Conservation (phyloP, 495 filamentous ascomycete genomes). For the Physcia stellaris region DNA sequence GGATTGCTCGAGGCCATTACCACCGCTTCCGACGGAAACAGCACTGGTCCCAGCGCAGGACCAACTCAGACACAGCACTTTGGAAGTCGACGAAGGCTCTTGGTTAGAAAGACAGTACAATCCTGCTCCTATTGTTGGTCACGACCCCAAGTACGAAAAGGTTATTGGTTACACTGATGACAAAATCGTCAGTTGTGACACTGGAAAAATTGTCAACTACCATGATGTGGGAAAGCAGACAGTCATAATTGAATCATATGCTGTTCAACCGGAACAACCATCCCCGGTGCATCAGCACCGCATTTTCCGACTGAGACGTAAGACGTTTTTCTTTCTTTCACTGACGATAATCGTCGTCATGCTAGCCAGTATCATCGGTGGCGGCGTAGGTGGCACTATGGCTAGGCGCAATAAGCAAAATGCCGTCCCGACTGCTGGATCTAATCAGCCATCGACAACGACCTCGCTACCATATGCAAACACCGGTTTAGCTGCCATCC, state of each 20-base stretch:
- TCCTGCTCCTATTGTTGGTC: neutral
- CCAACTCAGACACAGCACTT: neutral
- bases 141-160: neutral
- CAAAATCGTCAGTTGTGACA: no score
- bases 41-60: neutral
- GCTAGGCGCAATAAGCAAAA: neutral
- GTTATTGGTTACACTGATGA: no score
- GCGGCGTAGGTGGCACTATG: neutral
- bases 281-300: neutral
- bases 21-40: no score
- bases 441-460: neutral
- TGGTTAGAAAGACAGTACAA: neutral
- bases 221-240: neutral
- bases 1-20: neutral
- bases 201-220: neutral
- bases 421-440: neutral
- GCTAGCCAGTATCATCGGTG: neutral
- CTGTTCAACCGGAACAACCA: neutral
- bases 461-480: neutral
- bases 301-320: neutral
- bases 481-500: neutral
- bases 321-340: neutral
- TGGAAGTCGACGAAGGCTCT: neutral
- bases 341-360: neutral
- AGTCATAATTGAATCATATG: neutral